Conservation (phyloP, 768 basidiomycete species). For the Tricholoma bakamatsutake region DNA sequence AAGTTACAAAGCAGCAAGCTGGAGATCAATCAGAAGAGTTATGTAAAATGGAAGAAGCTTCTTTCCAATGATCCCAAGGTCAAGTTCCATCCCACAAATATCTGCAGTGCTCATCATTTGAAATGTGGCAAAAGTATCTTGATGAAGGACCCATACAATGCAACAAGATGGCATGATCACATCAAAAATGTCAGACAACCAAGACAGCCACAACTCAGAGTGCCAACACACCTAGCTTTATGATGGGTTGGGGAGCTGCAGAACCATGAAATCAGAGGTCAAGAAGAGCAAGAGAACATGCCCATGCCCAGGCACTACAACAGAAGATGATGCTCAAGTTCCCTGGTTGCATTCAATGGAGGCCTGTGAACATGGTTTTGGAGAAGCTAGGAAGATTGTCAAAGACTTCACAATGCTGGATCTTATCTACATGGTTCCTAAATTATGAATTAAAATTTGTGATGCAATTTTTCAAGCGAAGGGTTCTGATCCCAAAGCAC, state of each 20-base stretch:
- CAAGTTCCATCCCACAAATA: constrained; percentile 1
- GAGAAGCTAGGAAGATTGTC: constrained; percentile 19
- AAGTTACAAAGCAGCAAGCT: not conserved
- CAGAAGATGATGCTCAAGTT: constrained; percentile 5
- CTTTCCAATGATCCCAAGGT: not conserved
- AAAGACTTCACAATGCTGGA: constrained; percentile 31
- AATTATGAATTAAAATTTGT: constrained; percentile 19
- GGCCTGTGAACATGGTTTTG: constrained; percentile 30
- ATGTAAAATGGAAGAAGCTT: not conserved
- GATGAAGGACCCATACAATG: not conserved
- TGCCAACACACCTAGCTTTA: not conserved
- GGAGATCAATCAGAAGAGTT: not conserved
- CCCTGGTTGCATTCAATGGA: constrained; percentile 28
- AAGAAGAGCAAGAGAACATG: not conserved
- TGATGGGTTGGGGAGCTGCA: not conserved
- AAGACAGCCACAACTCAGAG: not conserved
- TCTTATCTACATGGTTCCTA: constrained; percentile 22
- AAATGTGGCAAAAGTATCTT: not conserved
- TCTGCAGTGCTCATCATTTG: not conserved
- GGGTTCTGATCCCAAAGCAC: constrained; percentile 13
- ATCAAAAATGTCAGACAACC: not conserved
- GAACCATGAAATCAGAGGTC: not conserved
- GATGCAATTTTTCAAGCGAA: constrained; percentile 12
- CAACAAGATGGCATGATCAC: not conserved
- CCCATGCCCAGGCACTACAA: not conserved